phyloP scores from a whole-genome alignment of 2,329 filamentous ascomycete species.

The Cyphellophora europaea region DNA sequence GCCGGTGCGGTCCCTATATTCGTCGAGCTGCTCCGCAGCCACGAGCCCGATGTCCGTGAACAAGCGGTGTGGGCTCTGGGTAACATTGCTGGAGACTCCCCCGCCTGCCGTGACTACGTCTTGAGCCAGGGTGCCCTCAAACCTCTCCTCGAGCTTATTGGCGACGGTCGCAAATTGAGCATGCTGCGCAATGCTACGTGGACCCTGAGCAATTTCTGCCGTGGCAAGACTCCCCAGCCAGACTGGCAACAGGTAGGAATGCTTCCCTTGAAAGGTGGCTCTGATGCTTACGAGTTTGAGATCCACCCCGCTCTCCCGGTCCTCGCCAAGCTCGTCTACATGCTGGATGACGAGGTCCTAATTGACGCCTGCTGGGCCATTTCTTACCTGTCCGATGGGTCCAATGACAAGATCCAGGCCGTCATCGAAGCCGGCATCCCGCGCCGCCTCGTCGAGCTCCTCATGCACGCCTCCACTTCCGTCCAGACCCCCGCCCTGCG shows the following conservation, averaged over 20 bases:
- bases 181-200: constrained; percentile 98
- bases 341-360: constrained; percentile 92
- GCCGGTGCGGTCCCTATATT: constrained; percentile 97
- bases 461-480: constrained; percentile 97
- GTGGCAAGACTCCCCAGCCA: constrained; percentile 97
- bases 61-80: constrained; percentile 97
- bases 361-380: constrained; percentile 99
- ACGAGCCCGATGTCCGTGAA: constrained; percentile 93
- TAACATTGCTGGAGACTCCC: constrained; percentile 98
- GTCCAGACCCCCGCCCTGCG: constrained; percentile 95
- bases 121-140: constrained; percentile 83
- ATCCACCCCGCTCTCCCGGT: constrained; percentile 92
- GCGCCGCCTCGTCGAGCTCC: constrained; percentile 86
- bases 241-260: constrained; percentile 77
- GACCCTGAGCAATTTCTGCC: constrained; percentile 99
- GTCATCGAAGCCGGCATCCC: constrained; percentile 98
- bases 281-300: constrained; percentile 38
- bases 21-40: constrained; percentile 88
- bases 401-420: constrained; percentile 98
- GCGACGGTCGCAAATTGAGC: constrained; percentile 96
- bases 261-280: too few relatives aligned
- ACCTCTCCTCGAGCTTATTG: constrained; percentile 78
- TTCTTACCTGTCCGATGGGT: constrained; percentile 93
- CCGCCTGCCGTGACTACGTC: constrained; percentile 93
- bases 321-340: constrained; percentile 94